Evolutionary conservation across 148 eudicot species (phyloP).

Genomic region (Amaranthus hypochondriacus): DNA sequence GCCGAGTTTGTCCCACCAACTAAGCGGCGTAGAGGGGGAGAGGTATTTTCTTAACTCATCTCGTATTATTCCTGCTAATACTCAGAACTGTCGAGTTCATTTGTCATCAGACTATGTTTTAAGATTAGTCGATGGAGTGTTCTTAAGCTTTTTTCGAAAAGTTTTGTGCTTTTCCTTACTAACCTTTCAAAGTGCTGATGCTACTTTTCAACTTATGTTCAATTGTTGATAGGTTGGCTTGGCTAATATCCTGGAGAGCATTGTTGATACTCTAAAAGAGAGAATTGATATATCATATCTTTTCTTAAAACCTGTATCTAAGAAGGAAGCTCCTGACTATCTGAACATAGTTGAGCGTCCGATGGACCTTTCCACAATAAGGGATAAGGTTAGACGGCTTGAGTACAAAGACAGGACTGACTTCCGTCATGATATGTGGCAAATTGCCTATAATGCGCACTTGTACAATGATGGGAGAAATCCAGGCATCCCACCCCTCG

Average conservation of each 20-base stretch:
- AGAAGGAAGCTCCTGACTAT: conserved; percentile 95
- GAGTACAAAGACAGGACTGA: conserved; percentile 65
- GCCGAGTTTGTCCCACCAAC: conserved; percentile 51
- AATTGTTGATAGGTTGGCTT: conserved; percentile 61
- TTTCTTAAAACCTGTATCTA: conserved; percentile 78
- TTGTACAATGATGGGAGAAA: conserved; percentile 69
- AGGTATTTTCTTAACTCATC: conserved; percentile 40
- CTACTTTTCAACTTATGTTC: background rate
- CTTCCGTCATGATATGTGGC: conserved; percentile 88
- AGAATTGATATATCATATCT: conserved; percentile 57
- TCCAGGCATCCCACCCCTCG: conserved; percentile 95
- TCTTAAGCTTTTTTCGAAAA: background rate
- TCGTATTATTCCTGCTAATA: background rate
- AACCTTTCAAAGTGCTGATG: background rate
- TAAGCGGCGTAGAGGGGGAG: conserved; percentile 91
- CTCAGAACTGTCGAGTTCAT: background rate
- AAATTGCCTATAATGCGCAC: conserved; percentile 73
- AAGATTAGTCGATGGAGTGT: background rate
- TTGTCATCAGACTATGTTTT: background rate
- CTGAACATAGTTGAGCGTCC: conserved; percentile 48
- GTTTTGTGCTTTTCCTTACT: background rate
- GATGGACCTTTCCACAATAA: conserved; percentile 88
- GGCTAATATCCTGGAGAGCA: conserved; percentile 69
- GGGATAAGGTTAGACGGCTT: conserved; percentile 66
- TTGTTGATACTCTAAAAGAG: conserved; percentile 68